Evolutionary conservation across 371 early-diverging fungal species (phyloP).

Genomic region (Lichtheimia ornata): DNA sequence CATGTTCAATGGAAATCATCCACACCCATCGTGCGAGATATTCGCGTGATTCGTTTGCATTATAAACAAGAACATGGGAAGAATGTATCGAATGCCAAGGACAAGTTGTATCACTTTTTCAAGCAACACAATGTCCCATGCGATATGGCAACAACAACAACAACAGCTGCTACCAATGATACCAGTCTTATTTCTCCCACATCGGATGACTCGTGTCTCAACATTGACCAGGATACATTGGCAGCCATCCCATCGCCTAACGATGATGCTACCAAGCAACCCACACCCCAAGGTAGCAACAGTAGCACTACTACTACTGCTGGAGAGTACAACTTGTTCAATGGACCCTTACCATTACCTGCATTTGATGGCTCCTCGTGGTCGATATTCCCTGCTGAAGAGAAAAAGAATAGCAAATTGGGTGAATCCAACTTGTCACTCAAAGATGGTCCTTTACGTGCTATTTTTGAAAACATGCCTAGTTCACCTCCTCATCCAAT

Average conservation of each 20-base stretch:
- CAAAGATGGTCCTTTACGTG: constrained; percentile 18
- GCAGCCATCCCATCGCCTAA: constrained; percentile 11
- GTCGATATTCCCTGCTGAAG: constrained; percentile 13
- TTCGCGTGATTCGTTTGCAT: constrained; percentile 9
- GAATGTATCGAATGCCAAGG: constrained; percentile 2
- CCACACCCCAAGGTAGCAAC: no score
- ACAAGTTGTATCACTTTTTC: constrained; percentile 4
- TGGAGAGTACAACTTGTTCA: constrained; percentile 7
- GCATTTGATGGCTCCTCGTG: constrained; percentile 16
- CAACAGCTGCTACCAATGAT: neutral
- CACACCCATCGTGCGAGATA: neutral
- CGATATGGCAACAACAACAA: neutral
- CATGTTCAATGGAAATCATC: constrained; percentile 1
- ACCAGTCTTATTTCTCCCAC: constrained; percentile 10
- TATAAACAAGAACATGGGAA: constrained; percentile 13
- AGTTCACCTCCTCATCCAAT: constrained; percentile 9
- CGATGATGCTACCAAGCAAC: constrained; percentile 9
- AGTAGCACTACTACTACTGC: neutral
- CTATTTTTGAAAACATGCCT: constrained; percentile 23
- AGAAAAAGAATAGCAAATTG: constrained; percentile 2
- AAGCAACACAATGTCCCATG: neutral
- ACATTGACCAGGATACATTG: constrained; percentile 13
- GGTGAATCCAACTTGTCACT: constrained; percentile 12
- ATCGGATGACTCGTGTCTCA: constrained; percentile 15
- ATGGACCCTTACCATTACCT: constrained; percentile 6